Base-by-base conservation (phyloP, 208 protist genomes). In the Acanthamoeba sp. region DNA sequence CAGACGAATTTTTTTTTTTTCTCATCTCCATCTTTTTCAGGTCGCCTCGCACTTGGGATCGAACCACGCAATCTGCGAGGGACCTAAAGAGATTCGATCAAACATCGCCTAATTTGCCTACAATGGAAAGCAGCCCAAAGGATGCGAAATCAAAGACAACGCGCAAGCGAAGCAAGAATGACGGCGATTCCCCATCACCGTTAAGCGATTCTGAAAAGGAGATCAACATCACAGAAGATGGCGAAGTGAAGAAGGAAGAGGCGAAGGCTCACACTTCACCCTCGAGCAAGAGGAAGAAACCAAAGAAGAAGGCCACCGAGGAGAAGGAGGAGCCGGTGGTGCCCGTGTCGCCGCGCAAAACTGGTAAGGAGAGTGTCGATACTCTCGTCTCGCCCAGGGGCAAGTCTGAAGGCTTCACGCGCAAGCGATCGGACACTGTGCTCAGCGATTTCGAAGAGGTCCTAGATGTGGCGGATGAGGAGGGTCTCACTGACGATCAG, bases 361-460 rank as follows among this genome's bases (percentile, higher is more conserved):
- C 29, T 9, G 29, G 5, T 18, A 78, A 45, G 29, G 29, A 78
- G 38, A 22, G 5, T 7, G 20, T 7, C 36, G 69, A 78, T 10
- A 1, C 16, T n/a, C 20, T 78, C 38, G 34, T 78, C 36, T 78
- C 69, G 1, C 69, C 69, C 6, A 12, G 69, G 34, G 29, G 59
- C 14, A 69, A 69, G 6, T 29, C 59, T 22, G 59, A 69, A 34
- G 32, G 40, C 76, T 85, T 85, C 45, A 59, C 76, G 45, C 76
- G 76, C 76, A 85, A 85, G 76, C 76, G 76, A 32, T 85, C 76
- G 9, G 76, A 85, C 45, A 85, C 76, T 22, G 32, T 57, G 24
- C 76, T 85, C 48, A 50, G n/a, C 42, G 32, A 85, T 38, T 85
- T 85, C 40, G 76, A 85, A n/a, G 76, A 85, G 24, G 76, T 85